Base-by-base conservation (phyloP, 1,284 basidiomycete genomes). In the Cutaneotrichosporon dermatis region DNA sequence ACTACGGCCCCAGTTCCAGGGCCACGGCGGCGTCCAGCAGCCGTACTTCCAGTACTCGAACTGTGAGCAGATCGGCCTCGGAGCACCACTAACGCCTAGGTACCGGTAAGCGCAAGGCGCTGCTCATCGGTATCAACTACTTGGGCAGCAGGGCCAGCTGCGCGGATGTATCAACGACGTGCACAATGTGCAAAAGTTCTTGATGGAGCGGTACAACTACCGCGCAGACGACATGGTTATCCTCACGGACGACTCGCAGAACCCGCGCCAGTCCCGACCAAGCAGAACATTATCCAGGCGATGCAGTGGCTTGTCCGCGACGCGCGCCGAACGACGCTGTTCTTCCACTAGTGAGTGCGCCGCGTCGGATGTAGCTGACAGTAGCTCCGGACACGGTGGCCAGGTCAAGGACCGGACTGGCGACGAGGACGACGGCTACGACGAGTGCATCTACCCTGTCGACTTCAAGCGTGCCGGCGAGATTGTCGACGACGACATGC, bases 121-220 rank as follows among this genome's bases (percentile, higher is more conserved):
- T 74, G 11, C 63, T 72, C 25, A 71, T 74, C 55, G 75, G 76
- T 12, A 73, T 93, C 73, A 93, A 94, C 79, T 95, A 94, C 74
- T 69, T 58, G 85, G 87, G 2, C 83, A 85, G 63, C 72, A 75
- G 4, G 82, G 80, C 7, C 84, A 86, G 69, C 78, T 95, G 40
- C 79, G 80, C 35, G 92, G 92, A 2, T 95, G 92, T 69, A 90
- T 93, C 76, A 93, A 95, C 74, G 92, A 96, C 68, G 91, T 85
- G 0, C 79, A 82, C 49, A 92, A 92, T 71, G 84, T 95, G 57
- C 80, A 85, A 66, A 71, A 80, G 8, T 94, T 94, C 79, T 79
- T 94, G 37, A 81, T 81, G 87, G 87, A 79, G 36, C 78, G 83
- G 10, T 90, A 82, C 75, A 82, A 84, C 11, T 96, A 94, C 77